phyloP scores from a whole-genome alignment of 257 asterid species.

The Jacaranda mimosifolia region DNA sequence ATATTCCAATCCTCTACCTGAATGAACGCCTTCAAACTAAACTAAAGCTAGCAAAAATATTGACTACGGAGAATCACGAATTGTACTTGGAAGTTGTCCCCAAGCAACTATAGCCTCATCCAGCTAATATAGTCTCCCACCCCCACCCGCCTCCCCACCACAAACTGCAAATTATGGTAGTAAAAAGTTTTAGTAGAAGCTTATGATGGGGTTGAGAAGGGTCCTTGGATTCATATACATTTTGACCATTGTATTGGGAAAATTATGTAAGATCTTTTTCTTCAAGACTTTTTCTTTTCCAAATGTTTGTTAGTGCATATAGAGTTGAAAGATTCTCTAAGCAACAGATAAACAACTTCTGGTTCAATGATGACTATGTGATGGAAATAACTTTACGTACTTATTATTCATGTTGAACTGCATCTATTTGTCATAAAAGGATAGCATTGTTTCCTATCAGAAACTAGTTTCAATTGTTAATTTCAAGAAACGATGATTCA shows the following conservation, averaged over 20 bases:
- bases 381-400: background rate
- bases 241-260: background rate
- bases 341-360: background rate
- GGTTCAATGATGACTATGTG: background rate
- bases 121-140: background rate
- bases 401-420: background rate
- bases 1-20: background rate
- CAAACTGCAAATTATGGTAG: background rate
- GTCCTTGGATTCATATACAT: background rate
- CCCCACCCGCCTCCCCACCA: background rate
- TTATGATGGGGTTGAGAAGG: slow-evolving; percentile 12
- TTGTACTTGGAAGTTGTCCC: background rate
- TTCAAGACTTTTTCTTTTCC: background rate
- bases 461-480: background rate
- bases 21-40: slow-evolving; percentile 2
- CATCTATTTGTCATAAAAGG: background rate
- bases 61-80: background rate
- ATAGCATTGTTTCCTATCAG: background rate
- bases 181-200: background rate
- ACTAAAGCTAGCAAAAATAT: background rate
- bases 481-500: background rate
- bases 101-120: background rate
- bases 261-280: background rate
- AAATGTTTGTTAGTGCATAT: slow-evolving; percentile 5
- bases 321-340: background rate